Evolutionary conservation across 768 basidiomycete species (phyloP), one percentile per base, ranked within the genome.

Genomic region (Phaeotremella skinneri): DNA sequence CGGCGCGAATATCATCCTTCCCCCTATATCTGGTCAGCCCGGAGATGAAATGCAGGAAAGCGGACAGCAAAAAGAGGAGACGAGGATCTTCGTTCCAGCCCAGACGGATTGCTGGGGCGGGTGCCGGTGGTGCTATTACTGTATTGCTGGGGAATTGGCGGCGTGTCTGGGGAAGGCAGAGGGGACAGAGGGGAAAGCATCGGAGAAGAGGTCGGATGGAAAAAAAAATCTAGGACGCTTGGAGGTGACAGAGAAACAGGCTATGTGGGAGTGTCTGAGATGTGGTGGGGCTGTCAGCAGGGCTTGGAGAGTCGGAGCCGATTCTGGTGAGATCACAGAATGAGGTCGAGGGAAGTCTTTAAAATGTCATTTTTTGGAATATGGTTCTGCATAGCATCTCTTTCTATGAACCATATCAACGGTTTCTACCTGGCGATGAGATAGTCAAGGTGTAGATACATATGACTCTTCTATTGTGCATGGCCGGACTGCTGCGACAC

Each of bases 81-180:
- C 87, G 69, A 87, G 85, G 43, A 87, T 93, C 0, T 97, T 94
- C 72, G 78, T 87, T 50, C 85, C 91, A 25, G 70, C 72, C 14
- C 61, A 68, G 39, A 75, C 72, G n/a, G 67, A 74, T 54, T 78
- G 77, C 31, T 85, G 86, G 29, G 92, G 89, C 62, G 87, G 85
- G 5, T 91, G 96, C 72, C 75, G 83, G 14, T 99, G 93, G 78
- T 98, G 96, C 78, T 99, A 97, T 76, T 86, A 87, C 67, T 99
- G 96, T 77, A 81, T 98, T 41, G 83, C 90, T 14, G 88, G 89
- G 70, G 85, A 85, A 61, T 83, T 97, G 80, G 82, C 90, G 69
- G 85, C 83, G 32, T 82, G 34, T 17, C 17, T 37, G 82, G 4
- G 85, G 83, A 59, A 60, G 47, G 51, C 56, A 37, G 48, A 57